Base-by-base conservation (phyloP, 176 grass and related monocot genomes). In the Musa itinerans region DNA sequence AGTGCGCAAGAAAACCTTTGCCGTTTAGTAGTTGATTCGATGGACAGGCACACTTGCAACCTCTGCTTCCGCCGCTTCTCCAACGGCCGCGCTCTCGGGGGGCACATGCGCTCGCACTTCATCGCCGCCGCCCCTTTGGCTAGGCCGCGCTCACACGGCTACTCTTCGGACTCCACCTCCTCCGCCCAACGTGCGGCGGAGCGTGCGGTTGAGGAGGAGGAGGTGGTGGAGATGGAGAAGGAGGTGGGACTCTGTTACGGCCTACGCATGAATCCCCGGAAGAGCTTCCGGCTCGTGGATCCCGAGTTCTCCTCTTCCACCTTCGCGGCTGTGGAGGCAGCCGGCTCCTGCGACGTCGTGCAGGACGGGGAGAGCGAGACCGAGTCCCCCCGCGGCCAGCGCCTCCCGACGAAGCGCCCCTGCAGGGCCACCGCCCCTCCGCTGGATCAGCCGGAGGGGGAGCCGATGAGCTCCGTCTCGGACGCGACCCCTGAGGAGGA, bases 11-110 rank as follows among this genome's bases (percentile, higher is more conserved):
- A 29, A 16, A 68, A 43, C 24, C 20, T 48, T 17, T 29, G 13
- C 2, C 10, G 2, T 16, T 68, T 16, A 2, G 15, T 74, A 76
- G 78, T 34, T 34, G 29, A 34, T 34, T 34, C 79, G 17, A 92
- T 92, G 93, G 75, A 89, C 74, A 81, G 74, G 84, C 86, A 94
- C 80, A 73, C 88, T 54, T 99, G 95, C 91, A 93, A 87, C 84
- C 88, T 94, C 59, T 99, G 95, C 78, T 87, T 81, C 76, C 86
- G 90, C 49, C 74, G 84, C 58, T 99, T 99, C 88, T 79, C 83
- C 54, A 93, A 89, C 68, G 95, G 95, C 76, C 88, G 90, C 53
- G 85, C 89, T 50, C 86, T 97, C 26, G 81, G 84, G 16, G 83
- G 89, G 26, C 90, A 97, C 87, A 92, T 87, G 85, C 83, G 89